Conservation (phyloP, 1,284 basidiomycete species). For the Amylostereum chailletii region DNA sequence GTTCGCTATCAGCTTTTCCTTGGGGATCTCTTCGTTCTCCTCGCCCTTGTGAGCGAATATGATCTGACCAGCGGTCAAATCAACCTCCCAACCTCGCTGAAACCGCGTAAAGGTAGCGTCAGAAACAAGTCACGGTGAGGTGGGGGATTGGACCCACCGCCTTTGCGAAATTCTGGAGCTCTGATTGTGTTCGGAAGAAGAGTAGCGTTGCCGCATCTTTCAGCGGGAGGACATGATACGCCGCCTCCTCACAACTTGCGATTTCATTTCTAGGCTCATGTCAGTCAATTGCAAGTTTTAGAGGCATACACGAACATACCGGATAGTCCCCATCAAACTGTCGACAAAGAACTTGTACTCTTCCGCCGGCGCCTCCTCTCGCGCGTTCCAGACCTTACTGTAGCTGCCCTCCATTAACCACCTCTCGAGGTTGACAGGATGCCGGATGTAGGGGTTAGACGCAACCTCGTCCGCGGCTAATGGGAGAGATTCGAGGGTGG, state of each 20-base stretch:
- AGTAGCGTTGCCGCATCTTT: constrained; percentile 83
- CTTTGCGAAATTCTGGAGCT: constrained; percentile 72
- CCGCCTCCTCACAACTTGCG: constrained; percentile 86
- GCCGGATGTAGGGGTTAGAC: constrained; percentile 73
- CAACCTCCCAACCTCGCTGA: constrained; percentile 69
- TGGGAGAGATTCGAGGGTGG: constrained; percentile 93
- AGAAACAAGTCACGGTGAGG: background rate
- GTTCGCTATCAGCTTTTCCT: constrained; percentile 69
- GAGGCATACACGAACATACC: constrained; percentile 34
- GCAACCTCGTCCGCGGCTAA: constrained; percentile 65
- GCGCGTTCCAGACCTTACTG: constrained; percentile 95
- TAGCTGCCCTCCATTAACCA: constrained; percentile 99
- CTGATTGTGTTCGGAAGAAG: constrained; percentile 77
- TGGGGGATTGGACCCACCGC: constrained; percentile 34
- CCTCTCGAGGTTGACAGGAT: constrained; percentile 86
- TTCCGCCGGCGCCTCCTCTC: constrained; percentile 78
- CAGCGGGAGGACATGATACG: constrained; percentile 81
- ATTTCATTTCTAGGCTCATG: constrained; percentile 71
- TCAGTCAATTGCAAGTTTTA: background rate
- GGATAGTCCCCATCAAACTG: constrained; percentile 87
- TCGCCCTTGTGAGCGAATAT: constrained; percentile 64
- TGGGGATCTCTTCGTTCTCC: constrained; percentile 75
- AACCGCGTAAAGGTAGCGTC: constrained; percentile 1
- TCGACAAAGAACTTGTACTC: constrained; percentile 91
- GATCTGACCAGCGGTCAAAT: constrained; percentile 51